Conservation (phyloP, 176 grass and related monocot genomes). For the Avena atlantica region DNA sequence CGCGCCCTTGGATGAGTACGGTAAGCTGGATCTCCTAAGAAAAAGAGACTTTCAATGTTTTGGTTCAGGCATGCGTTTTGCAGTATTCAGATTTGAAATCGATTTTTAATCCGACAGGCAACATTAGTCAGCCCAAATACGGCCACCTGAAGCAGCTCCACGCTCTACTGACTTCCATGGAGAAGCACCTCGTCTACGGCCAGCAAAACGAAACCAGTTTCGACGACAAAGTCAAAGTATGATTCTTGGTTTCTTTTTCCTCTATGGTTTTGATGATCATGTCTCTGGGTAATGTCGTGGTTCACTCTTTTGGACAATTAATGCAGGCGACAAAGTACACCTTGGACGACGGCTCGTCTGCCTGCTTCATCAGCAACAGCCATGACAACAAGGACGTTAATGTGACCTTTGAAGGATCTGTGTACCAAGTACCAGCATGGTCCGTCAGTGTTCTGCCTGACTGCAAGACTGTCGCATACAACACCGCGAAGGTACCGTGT, state of each 20-base stretch:
- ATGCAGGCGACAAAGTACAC: conserved; percentile 54
- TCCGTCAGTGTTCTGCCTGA: not conserved
- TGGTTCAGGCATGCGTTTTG: not conserved
- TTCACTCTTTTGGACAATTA: not conserved
- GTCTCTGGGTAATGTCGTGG: too few species aligned
- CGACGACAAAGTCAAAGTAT: conserved; percentile 41
- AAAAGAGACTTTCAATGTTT: not conserved
- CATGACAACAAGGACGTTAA: not conserved
- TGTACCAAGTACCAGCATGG: not conserved
- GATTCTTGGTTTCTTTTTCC: not conserved
- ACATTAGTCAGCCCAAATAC: conserved; percentile 76
- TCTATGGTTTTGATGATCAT: too few species aligned
- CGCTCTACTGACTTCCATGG: conserved; percentile 56
- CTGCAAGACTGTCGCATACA: not conserved
- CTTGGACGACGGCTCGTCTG: conserved; percentile 6
- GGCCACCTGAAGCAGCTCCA: conserved; percentile 89
- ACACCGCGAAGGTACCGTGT: conserved; percentile 38
- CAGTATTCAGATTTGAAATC: not conserved
- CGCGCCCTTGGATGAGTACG: conserved; percentile 78
- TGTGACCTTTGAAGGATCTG: not conserved
- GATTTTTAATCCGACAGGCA: not conserved
- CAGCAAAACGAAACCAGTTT: conserved; percentile 37
- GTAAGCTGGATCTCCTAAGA: conserved; percentile 2
- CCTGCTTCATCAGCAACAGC: conserved; percentile 23
- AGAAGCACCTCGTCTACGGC: conserved; percentile 64